Evolutionary conservation across 2,329 filamentous ascomycete genomes (phyloP).

Genomic region (Penicillium oxalicum): DNA sequence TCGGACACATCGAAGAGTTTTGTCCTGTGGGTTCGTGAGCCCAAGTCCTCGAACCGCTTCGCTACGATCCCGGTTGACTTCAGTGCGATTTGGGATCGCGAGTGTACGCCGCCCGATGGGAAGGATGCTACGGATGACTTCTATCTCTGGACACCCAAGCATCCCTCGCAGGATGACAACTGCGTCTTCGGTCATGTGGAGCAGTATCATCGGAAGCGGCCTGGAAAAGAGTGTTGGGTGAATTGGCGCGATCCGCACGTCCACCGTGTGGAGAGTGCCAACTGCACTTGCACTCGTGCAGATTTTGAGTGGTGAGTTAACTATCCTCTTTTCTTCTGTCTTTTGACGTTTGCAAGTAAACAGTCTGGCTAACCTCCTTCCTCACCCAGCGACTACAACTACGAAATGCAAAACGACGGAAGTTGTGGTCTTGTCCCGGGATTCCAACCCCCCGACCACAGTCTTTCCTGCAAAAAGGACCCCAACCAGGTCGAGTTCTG

Average conservation of each 20-base stretch:
- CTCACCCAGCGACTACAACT: constrained; percentile 76
- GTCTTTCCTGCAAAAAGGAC: constrained; percentile 54
- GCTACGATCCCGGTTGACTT: constrained; percentile 86
- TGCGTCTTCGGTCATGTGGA: constrained; percentile 91
- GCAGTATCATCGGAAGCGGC: constrained; percentile 84
- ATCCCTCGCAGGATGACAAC: constrained; percentile 69
- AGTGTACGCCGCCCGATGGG: constrained; percentile 62
- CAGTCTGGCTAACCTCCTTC: constrained; percentile 8
- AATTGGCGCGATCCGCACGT: constrained; percentile 64
- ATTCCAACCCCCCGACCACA: constrained; percentile 57
- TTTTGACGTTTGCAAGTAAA: background rate
- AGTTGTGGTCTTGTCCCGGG: constrained; percentile 73
- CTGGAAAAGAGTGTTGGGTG: constrained; percentile 75
- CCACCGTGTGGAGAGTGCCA: constrained; percentile 57
- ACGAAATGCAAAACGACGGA: constrained; percentile 68
- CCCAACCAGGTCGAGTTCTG: constrained; percentile 71
- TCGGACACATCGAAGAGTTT: constrained; percentile 90
- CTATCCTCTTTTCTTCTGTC: background rate
- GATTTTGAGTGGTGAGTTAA: constrained; percentile 83
- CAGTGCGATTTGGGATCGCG: constrained; percentile 64
- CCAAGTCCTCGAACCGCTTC: constrained; percentile 42
- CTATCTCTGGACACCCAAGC: constrained; percentile 77
- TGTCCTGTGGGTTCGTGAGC: constrained; percentile 71
- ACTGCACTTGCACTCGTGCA: constrained; percentile 75
- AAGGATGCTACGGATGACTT: constrained; percentile 62